Percentiles rank a stretch among this genome's conserved stretches.
These are phyloP conservation scores for Stropharia rugosoannulata DNA, from an alignment of 768 basidiomycete genomes.

Conservation along the genomic window DNA sequence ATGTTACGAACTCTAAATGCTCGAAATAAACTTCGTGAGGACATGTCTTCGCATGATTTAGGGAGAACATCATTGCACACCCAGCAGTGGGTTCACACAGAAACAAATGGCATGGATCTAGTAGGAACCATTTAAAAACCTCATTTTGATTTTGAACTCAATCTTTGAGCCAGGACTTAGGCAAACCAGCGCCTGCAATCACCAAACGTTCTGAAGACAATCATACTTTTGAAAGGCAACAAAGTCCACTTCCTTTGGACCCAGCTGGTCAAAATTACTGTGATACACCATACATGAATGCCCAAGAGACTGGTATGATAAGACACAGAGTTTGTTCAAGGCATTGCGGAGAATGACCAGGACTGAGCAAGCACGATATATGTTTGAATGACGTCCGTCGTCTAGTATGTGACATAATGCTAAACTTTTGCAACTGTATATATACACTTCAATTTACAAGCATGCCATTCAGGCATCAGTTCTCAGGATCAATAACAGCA, in stretches of 20 bases:
- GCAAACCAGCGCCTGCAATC: no score
- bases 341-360: neutral
- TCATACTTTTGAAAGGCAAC: neutral
- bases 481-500: conserved; percentile 32
- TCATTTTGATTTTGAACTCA: neutral
- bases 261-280: conserved; percentile 8
- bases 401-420: neutral
- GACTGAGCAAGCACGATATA: neutral
- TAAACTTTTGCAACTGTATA: neutral
- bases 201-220: no score
- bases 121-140: conserved; percentile 1
- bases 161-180: no score
- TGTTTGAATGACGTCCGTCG: neutral
- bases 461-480: neutral
- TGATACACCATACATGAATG: conserved; percentile 13
- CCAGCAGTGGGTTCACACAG: conserved; percentile 24
- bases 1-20: conserved; percentile 39
- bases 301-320: conserved; percentile 15
- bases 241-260: conserved; percentile 4
- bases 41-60: conserved; percentile 37
- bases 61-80: conserved; percentile 40
- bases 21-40: conserved; percentile 30
- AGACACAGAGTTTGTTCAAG: conserved; percentile 15
- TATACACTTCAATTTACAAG: neutral
- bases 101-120: neutral